These are phyloP conservation scores for Jaltomata sinuosa DNA, from an alignment of 257 asterid species.

Conservation along the genomic window DNA sequence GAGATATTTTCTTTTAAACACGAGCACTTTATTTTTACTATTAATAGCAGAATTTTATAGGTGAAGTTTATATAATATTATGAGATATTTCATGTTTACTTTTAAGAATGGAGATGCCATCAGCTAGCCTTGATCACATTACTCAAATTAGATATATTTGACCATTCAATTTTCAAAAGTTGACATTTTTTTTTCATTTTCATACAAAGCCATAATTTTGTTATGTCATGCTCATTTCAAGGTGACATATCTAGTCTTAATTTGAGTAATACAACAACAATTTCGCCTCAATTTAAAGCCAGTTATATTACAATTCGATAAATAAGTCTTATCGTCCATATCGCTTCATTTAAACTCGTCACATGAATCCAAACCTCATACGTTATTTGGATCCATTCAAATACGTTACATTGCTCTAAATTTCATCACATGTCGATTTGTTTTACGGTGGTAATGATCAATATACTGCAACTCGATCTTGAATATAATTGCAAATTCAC, in stretches of 20 bases:
- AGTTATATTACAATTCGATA: neutral
- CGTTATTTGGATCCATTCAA: too few relatives aligned
- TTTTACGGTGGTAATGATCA: neutral
- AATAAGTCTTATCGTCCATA: neutral
- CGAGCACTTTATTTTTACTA: neutral
- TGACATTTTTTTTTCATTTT: neutral
- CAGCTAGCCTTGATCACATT: neutral
- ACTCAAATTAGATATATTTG: neutral
- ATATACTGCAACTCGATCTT: neutral
- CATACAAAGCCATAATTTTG: neutral
- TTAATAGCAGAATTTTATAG: too few relatives aligned
- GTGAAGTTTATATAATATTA: too few relatives aligned
- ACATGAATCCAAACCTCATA: too few relatives aligned
- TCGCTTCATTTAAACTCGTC: too few relatives aligned
- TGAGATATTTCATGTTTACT: too few relatives aligned
- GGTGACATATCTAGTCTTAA: neutral
- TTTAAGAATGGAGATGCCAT: neutral
- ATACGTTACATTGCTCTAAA: neutral
- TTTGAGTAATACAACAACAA: neutral
- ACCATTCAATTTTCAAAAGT: neutral
- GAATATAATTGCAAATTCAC: neutral
- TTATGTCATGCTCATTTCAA: neutral
- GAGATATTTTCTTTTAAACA: neutral
- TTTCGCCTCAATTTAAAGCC: neutral
- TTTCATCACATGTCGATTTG: neutral